Percentiles rank a stretch among this genome's conserved stretches.
Evolutionary conservation across 2,329 filamentous ascomycete genomes (phyloP).

Genomic region (Gnomoniopsis smithogilvyi): DNA sequence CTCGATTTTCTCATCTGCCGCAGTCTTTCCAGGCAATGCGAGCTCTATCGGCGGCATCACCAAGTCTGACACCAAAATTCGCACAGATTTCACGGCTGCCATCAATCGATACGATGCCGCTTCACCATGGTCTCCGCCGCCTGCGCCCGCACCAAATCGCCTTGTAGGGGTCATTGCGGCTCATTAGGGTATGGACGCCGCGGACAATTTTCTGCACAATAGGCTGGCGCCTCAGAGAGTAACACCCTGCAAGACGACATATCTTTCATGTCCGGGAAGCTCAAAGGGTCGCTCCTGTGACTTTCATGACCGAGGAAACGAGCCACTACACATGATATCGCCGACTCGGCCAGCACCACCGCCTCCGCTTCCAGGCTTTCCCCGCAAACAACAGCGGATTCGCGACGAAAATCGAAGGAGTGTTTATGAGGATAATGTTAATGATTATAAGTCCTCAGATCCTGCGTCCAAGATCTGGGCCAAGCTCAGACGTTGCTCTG

Average conservation of each 20-base stretch:
- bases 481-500: slow-evolving; percentile 14
- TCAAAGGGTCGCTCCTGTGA: slow-evolving; percentile 18
- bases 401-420: neutral
- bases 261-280: slow-evolving; percentile 5
- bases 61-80: slow-evolving; percentile 43
- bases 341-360: slow-evolving; percentile 1
- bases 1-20: slow-evolving; percentile 44
- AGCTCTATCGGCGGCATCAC: slow-evolving; percentile 29
- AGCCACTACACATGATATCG: neutral
- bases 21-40: neutral
- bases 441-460: neutral
- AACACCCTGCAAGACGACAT: slow-evolving; percentile 17
- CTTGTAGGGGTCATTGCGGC: slow-evolving; percentile 43
- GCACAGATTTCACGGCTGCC: slow-evolving; percentile 49
- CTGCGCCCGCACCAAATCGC: slow-evolving; percentile 32
- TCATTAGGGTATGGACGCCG: slow-evolving; percentile 46
- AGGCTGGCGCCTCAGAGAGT: slow-evolving; percentile 16
- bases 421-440: neutral
- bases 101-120: slow-evolving; percentile 45
- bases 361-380: neutral
- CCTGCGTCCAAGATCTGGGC: slow-evolving; percentile 16
- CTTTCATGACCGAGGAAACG: neutral
- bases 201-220: slow-evolving; percentile 38
- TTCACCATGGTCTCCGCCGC: slow-evolving; percentile 51
- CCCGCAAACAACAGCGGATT: neutral